Base-by-base conservation (phyloP, 2,329 filamentous ascomycete genomes). In the Fusarium globosum region DNA sequence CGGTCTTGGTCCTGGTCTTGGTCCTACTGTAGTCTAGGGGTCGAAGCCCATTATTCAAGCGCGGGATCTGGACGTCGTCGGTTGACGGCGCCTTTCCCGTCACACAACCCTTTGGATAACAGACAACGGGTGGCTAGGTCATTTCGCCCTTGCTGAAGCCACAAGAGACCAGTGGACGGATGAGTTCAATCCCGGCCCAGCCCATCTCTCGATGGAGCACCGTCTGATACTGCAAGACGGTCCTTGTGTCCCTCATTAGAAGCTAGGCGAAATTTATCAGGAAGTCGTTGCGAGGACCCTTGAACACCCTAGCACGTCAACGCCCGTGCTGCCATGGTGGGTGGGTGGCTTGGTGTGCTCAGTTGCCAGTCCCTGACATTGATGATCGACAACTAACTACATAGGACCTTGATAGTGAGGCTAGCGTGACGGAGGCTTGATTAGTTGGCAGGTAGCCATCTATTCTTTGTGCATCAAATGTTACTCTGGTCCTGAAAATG, bases 311-410 rank as follows among this genome's bases (percentile, higher is more conserved):
- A 30, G 30, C 33, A 59, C 56, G 51, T 48, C 46, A 55, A 65
- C 45, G 35, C 49, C 57, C 39, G 41, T 55, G 51, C 35, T 55
- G 11, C 35, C 35, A 53, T 55, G 28, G 42, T 36, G 38, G 43
- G 66, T 46, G 43, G 46, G 65, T 65, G 58, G 61, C 58, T 69
- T 38, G 57, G 33, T 51, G 42, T 48, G 58, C 41, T 61, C 26
- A 56, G 26, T 66, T 48, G 28, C 41, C 30, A 28, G 42, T 63
- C 41, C 56, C 60, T 60, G 63, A 41, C 64, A 49, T 23, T 30
- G 33, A 75, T 73, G 74, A 76, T 76, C 71, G 73, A 65, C 71
- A 48, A 53, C 71, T 68, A 43, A 49, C 69, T 65, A 30, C 28
- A 30, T 30, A 56, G 63, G 59, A 48, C 66, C 45, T 61, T 23